Percentiles rank a stretch among this genome's conserved stretches.
These are phyloP conservation scores for Malus orientalis DNA, from an alignment of 306 rosid species.

Conservation along the genomic window DNA sequence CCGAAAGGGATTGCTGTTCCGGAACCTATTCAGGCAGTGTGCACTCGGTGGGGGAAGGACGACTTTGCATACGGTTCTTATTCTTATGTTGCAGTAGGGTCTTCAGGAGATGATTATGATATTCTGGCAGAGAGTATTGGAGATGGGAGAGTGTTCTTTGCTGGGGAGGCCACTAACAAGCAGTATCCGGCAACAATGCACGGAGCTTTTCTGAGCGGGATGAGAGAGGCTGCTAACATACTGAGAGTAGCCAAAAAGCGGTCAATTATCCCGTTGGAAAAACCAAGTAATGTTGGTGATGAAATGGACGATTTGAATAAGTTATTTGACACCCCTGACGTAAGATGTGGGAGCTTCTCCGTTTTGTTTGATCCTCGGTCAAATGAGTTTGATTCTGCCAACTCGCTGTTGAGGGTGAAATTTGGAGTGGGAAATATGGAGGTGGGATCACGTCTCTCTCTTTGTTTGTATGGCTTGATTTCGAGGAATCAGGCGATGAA, in stretches of 20 bases:
- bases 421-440: constrained; percentile 38
- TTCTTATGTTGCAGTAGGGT: constrained; percentile 84
- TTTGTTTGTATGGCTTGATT: constrained; percentile 46
- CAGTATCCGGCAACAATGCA: constrained; percentile 96
- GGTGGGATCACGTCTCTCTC: constrained; percentile 7
- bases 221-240: constrained; percentile 94
- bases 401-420: constrained; percentile 51
- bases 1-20: constrained; percentile 82
- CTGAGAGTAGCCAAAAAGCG: constrained; percentile 60
- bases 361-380: constrained; percentile 55
- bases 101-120: constrained; percentile 85
- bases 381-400: constrained; percentile 36
- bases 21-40: constrained; percentile 64
- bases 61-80: constrained; percentile 61
- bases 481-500: constrained; percentile 43
- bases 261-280: constrained; percentile 19
- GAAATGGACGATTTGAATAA: constrained; percentile 41
- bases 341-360: constrained; percentile 58
- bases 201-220: constrained; percentile 84
- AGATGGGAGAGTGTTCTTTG: constrained; percentile 77
- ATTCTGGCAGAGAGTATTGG: constrained; percentile 70
- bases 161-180: constrained; percentile 84
- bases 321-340: constrained; percentile 54
- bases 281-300: constrained; percentile 3
- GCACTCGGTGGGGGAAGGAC: constrained; percentile 92